Percentiles rank a stretch among this genome's conserved stretches.
These are phyloP conservation scores for Dendrothele bispora DNA, from an alignment of 768 basidiomycete genomes.

Conservation along the genomic window DNA sequence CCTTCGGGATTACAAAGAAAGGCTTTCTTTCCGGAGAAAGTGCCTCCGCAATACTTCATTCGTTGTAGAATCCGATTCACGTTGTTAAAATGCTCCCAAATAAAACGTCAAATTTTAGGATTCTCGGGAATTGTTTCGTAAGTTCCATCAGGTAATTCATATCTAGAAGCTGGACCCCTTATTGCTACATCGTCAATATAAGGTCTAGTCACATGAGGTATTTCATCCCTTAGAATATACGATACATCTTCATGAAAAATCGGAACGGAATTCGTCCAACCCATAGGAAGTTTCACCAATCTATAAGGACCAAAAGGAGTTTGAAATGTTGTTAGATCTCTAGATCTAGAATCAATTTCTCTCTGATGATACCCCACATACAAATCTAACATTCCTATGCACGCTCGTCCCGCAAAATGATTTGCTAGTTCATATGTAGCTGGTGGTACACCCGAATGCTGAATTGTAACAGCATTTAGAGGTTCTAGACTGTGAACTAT, in stretches of 20 bases:
- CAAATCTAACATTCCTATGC: too few species aligned
- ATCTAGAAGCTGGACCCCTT: slow-evolving; percentile 29
- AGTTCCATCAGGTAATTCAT: slow-evolving; percentile 18
- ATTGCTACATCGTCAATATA: slow-evolving; percentile 41
- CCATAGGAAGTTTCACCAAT: slow-evolving; percentile 36
- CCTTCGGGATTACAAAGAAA: not conserved
- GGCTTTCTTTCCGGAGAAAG: slow-evolving; percentile 37
- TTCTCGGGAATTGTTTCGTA: slow-evolving; percentile 15
- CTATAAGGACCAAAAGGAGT: slow-evolving; percentile 28
- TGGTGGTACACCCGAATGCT: too few species aligned
- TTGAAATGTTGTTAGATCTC: slow-evolving; percentile 41
- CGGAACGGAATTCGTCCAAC: slow-evolving; percentile 23
- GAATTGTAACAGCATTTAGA: too few species aligned
- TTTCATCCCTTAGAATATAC: slow-evolving; percentile 35
- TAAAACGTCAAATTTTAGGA: slow-evolving; percentile 8
- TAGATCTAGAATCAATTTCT: too few species aligned
- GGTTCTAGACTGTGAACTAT: too few species aligned
- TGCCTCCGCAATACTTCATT: slow-evolving; percentile 34
- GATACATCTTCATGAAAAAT: slow-evolving; percentile 40
- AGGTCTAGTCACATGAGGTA: slow-evolving; percentile 32
- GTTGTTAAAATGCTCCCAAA: slow-evolving; percentile 16
- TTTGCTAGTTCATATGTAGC: too few species aligned
- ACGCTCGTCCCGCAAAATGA: too few species aligned
- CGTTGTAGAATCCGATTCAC: slow-evolving; percentile 8
- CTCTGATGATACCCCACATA: too few species aligned